phyloP scores from a whole-genome alignment of 352 stramenopile species.

The Globisporangium orthogonon region DNA sequence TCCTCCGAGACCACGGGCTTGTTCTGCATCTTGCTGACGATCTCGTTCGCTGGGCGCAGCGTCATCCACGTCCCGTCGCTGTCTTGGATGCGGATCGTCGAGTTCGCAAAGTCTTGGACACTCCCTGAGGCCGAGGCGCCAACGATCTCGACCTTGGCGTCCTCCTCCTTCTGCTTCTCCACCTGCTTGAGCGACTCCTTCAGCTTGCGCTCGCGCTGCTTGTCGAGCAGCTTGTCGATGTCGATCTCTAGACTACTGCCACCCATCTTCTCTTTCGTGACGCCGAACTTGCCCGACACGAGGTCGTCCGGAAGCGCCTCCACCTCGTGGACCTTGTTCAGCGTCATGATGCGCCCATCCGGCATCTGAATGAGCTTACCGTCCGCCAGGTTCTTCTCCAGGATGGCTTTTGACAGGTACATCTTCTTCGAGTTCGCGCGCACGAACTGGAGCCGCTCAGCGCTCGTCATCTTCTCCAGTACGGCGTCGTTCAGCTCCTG shows the following conservation, averaged over 20 bases:
- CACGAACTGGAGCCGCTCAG: slow-evolving; percentile 78
- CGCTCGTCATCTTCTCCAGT: slow-evolving; percentile 76
- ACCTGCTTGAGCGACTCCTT: slow-evolving; percentile 37
- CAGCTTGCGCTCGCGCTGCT: slow-evolving; percentile 54
- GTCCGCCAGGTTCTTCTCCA: slow-evolving; percentile 77
- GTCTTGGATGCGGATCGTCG: slow-evolving; percentile 77
- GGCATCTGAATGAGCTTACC: slow-evolving; percentile 62
- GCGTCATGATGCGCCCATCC: slow-evolving; percentile 78
- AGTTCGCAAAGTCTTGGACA: slow-evolving; percentile 67
- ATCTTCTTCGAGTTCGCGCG: slow-evolving; percentile 81
- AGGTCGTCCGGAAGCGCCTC: slow-evolving; percentile 79
- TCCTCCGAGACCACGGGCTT: slow-evolving; percentile 59
- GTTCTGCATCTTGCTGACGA: slow-evolving; percentile 68
- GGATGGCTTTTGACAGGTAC: slow-evolving; percentile 76
- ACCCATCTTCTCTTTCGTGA: slow-evolving; percentile 23
- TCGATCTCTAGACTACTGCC: slow-evolving; percentile 52
- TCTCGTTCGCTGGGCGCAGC: slow-evolving; percentile 67
- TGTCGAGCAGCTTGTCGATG: slow-evolving; percentile 64
- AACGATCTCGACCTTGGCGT: slow-evolving; percentile 60
- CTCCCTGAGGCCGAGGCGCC: slow-evolving; percentile 28
- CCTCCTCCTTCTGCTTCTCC: slow-evolving; percentile 14
- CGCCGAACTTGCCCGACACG: slow-evolving; percentile 28
- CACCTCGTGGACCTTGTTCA: slow-evolving; percentile 81
- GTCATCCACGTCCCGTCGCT: slow-evolving; percentile 83
- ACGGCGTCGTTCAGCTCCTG: slow-evolving; percentile 65